Evolutionary conservation across 805 yeast species (phyloP).

Genomic region (Tetrapisispora arboricola): DNA sequence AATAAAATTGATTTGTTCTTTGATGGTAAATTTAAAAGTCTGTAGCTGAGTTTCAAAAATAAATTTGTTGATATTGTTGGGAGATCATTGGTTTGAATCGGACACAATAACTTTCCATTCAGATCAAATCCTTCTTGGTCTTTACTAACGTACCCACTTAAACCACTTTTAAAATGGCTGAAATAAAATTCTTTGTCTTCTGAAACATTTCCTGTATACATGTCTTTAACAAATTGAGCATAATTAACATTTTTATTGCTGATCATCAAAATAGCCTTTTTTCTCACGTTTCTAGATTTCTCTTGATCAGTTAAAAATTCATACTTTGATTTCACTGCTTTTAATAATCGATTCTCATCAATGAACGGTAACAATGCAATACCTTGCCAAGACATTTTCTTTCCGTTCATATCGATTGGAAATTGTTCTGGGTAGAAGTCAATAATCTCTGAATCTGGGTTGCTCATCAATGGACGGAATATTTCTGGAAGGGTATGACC

Average conservation of each 20-base stretch:
- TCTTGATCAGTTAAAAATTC: constrained; percentile 57
- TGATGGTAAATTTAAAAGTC: constrained; percentile 37
- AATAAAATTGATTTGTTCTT: constrained; percentile 68
- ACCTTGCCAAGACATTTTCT: constrained; percentile 92
- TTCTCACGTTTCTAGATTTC: constrained; percentile 54
- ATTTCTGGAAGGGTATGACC: constrained; percentile 76
- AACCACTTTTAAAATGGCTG: constrained; percentile 41
- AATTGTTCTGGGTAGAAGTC: constrained; percentile 88
- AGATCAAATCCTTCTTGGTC: constrained; percentile 27
- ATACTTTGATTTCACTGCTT: constrained; percentile 58
- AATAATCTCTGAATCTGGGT: constrained; percentile 68
- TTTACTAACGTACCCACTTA: constrained; percentile 46
- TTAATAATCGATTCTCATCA: constrained; percentile 65
- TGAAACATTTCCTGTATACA: constrained; percentile 23
- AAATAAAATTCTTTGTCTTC: constrained; percentile 29
- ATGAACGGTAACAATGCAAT: constrained; percentile 84
- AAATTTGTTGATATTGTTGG: constrained; percentile 34
- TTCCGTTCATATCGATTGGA: constrained; percentile 90
- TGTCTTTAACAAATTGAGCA: constrained; percentile 24
- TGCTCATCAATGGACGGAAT: constrained; percentile 73
- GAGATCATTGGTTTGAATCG: constrained; percentile 27
- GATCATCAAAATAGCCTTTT: constrained; percentile 58
- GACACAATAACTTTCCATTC: constrained; percentile 27
- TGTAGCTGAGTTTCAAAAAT: constrained; percentile 40
- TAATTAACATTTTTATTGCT: constrained; percentile 49